These are phyloP conservation scores for Trametes meyenii DNA, from an alignment of 768 basidiomycete genomes.

Conservation along the genomic window DNA sequence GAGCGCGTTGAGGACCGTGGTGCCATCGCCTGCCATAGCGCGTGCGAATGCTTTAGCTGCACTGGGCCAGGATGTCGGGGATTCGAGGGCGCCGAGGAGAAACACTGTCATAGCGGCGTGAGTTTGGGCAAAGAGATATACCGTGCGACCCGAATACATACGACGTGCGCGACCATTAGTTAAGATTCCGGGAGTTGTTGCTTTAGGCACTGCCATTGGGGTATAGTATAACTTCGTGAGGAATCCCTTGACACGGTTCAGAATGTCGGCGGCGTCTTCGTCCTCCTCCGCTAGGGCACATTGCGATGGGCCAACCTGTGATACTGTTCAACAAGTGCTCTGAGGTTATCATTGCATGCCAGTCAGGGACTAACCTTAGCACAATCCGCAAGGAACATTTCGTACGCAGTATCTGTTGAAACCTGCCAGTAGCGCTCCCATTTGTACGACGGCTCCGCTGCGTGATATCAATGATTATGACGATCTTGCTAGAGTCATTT, in stretches of 20 bases:
- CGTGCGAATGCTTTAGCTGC: slow-evolving; percentile 23
- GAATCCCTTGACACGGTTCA: slow-evolving; percentile 29
- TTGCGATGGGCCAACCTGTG: slow-evolving; percentile 31
- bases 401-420: slow-evolving; percentile 31
- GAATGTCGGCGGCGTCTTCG: slow-evolving; percentile 21
- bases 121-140: not conserved
- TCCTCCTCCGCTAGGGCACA: slow-evolving; percentile 31
- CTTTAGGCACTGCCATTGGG: slow-evolving; percentile 32
- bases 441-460: slow-evolving; percentile 25
- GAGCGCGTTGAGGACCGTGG: slow-evolving; percentile 25
- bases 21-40: slow-evolving; percentile 32
- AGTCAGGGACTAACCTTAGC: slow-evolving; percentile 26
- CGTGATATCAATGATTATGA: not conserved
- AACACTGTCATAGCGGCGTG: not conserved
- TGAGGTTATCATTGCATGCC: not conserved
- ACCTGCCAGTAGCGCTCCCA: slow-evolving; percentile 31
- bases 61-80: slow-evolving; percentile 28
- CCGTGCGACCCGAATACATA: slow-evolving; percentile 10
- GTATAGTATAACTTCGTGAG: slow-evolving; percentile 28
- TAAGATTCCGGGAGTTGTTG: slow-evolving; percentile 31
- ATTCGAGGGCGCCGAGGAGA: slow-evolving; percentile 24
- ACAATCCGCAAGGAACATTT: slow-evolving; percentile 32
- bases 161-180: slow-evolving; percentile 31
- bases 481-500: too few species aligned
- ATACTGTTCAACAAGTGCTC: not conserved